Base-by-base conservation (phyloP, 768 basidiomycete genomes). In the Neoboletus magnificus region DNA sequence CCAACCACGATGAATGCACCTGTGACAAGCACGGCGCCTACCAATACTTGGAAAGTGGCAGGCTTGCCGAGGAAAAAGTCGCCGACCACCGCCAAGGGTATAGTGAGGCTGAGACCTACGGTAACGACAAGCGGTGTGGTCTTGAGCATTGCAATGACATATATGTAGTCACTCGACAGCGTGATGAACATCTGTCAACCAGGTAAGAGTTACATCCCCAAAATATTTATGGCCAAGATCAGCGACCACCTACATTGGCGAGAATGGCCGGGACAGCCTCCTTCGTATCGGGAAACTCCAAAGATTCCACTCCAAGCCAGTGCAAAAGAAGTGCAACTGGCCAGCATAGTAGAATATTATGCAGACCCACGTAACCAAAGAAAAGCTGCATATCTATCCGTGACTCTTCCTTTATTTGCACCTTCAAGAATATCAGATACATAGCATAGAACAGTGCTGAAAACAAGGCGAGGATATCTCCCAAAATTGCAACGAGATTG, bases 111-210 rank as follows among this genome's bases (percentile, higher is more conserved):
- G 10, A 98, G 79, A 27, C 96, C 96, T 52, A 98, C 78, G 1
- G 96, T 98, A 18, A 90, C 95, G 20, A 97, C 91, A 13, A 95
- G 75, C 1, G 95, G 95, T 1, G 94, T 94, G 8, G 96, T 99
- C 75, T 95, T 96, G 59, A 99, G 83, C 93, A 98, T 96, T 3
- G 94, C 89, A 20, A 92, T 66, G 29, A 92, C 84, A 67, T 93
- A 93, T 44, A 93, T 67, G 66, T 88, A 96, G 72, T 97, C 93
- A 56, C 89, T 91, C 10, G 82, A 83, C 32, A 90, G 72, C 1
- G 91, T 93, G 63, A 95, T 91, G 32, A 75, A 73, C 89, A 93
- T 93, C 87, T 96, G 54, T 48, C 41, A 33, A 61, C 12, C 22
- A 43, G 46, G 46, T 43, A 33, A 52, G 42, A 41, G 13, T 47